These are phyloP conservation scores for Luffa acutangula DNA, from an alignment of 306 rosid species.

Conservation along the genomic window DNA sequence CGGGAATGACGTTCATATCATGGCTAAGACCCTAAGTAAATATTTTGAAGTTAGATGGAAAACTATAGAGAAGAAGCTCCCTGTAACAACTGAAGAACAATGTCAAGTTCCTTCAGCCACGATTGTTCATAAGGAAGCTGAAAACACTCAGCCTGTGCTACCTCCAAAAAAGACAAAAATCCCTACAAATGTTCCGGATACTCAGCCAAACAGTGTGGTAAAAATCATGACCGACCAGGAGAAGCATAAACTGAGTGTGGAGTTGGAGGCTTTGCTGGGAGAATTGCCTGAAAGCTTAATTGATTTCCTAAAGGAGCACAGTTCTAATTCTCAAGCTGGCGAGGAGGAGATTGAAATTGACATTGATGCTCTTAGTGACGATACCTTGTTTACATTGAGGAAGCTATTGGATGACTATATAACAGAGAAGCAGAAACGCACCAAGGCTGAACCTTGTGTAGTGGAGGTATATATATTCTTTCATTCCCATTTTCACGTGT, in stretches of 20 bases:
- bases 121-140: constrained; percentile 21
- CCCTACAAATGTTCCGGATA: constrained; percentile 18
- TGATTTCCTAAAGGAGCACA: constrained; percentile 65
- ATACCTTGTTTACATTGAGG: constrained; percentile 52
- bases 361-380: constrained; percentile 68
- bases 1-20: constrained; percentile 55
- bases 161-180: constrained; percentile 49
- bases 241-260: constrained; percentile 50
- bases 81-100: constrained; percentile 21
- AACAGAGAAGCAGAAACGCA: constrained; percentile 47
- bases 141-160: constrained; percentile 27
- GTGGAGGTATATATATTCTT: constrained; percentile 41
- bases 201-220: constrained; percentile 30
- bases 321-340: constrained; percentile 27
- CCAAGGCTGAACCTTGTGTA: constrained; percentile 57
- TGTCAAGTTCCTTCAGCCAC: constrained; percentile 32
- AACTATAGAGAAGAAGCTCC: constrained; percentile 59
- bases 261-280: constrained; percentile 53
- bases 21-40: constrained; percentile 53
- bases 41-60: constrained; percentile 73
- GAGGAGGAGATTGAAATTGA: constrained; percentile 93
- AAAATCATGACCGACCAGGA: constrained; percentile 48
- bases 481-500: background rate
- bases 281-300: constrained; percentile 71
- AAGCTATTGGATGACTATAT: constrained; percentile 64